These are phyloP conservation scores for Astragalus glycyphyllos DNA, from an alignment of 306 rosid species.

Conservation along the genomic window DNA sequence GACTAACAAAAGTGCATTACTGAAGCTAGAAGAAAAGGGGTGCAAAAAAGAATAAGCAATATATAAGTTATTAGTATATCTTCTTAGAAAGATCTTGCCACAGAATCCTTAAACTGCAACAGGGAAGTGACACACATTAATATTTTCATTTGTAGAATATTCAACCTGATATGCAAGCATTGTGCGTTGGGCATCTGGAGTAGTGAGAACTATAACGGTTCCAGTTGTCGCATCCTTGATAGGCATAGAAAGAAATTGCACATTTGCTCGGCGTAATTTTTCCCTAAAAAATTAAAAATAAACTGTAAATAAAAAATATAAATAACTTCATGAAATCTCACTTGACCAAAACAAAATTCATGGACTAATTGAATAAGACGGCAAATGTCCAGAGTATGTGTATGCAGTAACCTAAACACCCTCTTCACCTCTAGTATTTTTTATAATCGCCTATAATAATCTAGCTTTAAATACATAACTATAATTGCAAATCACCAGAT, in stretches of 20 bases:
- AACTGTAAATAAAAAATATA: not conserved
- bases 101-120: conserved; percentile 17
- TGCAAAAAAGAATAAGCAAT: not conserved
- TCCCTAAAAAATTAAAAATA: conserved; percentile 50
- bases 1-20: not conserved
- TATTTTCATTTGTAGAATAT: conserved; percentile 28
- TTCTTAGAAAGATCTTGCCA: conserved; percentile 26
- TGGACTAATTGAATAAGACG: conserved; percentile 1
- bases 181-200: conserved; percentile 97
- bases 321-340: conserved; percentile 7
- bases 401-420: not conserved
- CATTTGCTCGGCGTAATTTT: conserved; percentile 84
- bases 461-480: not conserved
- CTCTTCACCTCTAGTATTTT: not conserved
- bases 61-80: conserved; percentile 11
- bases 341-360: conserved; percentile 16
- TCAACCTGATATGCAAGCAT: conserved; percentile 95
- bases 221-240: conserved; percentile 92
- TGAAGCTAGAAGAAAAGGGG: not conserved
- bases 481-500: conserved; percentile 5
- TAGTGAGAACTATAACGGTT: conserved; percentile 94
- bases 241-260: conserved; percentile 80
- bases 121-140: conserved; percentile 17
- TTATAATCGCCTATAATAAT: not conserved
- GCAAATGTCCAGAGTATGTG: not conserved